These are phyloP conservation scores for Dactylis glomerata DNA, from an alignment of 176 grass and related monocot genomes.

Conservation along the genomic window DNA sequence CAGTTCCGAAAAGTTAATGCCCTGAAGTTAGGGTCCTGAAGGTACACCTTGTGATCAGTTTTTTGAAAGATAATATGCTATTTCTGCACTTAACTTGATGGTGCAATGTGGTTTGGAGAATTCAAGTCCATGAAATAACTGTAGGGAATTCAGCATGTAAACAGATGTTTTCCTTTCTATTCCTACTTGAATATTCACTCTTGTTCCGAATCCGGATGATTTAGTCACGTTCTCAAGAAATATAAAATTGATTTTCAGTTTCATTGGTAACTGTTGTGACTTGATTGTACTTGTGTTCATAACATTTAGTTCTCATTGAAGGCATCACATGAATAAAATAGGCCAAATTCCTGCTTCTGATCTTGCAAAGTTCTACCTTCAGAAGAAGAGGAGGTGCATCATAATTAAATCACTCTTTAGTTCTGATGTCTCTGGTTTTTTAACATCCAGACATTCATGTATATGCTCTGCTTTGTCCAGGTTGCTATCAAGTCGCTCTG, in stretches of 20 bases:
- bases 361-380: not conserved
- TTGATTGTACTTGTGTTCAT: not conserved
- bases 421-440: not conserved
- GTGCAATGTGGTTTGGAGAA: too few species aligned
- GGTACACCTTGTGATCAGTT: too few species aligned
- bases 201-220: not conserved
- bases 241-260: not conserved
- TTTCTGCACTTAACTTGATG: too few species aligned
- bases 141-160: too few species aligned
- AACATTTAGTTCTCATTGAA: not conserved
- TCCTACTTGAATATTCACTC: not conserved
- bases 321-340: not conserved
- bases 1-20: too few species aligned
- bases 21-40: too few species aligned
- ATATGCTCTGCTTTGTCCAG: not conserved
- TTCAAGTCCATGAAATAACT: too few species aligned
- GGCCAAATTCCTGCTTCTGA: not conserved
- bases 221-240: not conserved
- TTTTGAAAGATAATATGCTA: too few species aligned
- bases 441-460: not conserved
- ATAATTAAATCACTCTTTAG: not conserved
- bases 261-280: not conserved
- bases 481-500: not conserved
- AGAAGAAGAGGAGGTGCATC: slow-evolving; percentile 16
- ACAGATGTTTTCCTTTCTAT: not conserved